Evolutionary conservation across 139 green algal species (phyloP), one percentile per base, ranked within the genome.

Genomic region (Astrephomene gubernaculifera): DNA sequence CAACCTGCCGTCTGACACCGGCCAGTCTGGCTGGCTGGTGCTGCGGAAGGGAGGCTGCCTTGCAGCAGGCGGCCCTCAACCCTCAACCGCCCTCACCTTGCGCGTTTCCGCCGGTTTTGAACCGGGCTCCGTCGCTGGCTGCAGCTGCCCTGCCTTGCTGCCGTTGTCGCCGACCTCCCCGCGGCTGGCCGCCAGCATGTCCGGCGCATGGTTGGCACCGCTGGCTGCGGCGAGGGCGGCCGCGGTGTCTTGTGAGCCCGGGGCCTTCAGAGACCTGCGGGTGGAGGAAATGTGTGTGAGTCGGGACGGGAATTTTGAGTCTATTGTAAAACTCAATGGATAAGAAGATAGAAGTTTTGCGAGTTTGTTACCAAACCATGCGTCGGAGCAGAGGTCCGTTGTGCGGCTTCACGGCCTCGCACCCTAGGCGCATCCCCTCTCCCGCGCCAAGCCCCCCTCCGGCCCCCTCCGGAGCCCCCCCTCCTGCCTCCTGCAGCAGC

Each of bases 21-120:
- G n/a, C n/a, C n/a, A n/a, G n/a, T 12, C 49, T 57, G 49, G 49
- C 17, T 57, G 12, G 49, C 17, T 57, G 49, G 49, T 57, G 12
- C 49, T 69, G 61, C 39, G n/a, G 14, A 14, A 9, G 10, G 5
- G 31, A 2, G 24, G 31, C 33, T 3, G 33, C 33, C 49, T 57
- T 57, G 12, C 49, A 57, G 49, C 49, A 12, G 12, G 49, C 49
- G 12, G 12, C 49, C 49, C 12, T 57, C 49, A 57, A 57, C 49
- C 12, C 49, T 12, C 17, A 12, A 17, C 7, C 64, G 2, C 1
- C 24, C 64, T 2, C 38, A 53, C 67, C 67, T 53, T 74, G 67
- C 67, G 67, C 38, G 67, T 74, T 38, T 74, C 67, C 10, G 67
- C 39, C 67, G n/a, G n/a, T n/a, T n/a, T n/a, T n/a, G n/a, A n/a